Conservation (phyloP, 331 rosid genomes). For the Quercus lobata region DNA sequence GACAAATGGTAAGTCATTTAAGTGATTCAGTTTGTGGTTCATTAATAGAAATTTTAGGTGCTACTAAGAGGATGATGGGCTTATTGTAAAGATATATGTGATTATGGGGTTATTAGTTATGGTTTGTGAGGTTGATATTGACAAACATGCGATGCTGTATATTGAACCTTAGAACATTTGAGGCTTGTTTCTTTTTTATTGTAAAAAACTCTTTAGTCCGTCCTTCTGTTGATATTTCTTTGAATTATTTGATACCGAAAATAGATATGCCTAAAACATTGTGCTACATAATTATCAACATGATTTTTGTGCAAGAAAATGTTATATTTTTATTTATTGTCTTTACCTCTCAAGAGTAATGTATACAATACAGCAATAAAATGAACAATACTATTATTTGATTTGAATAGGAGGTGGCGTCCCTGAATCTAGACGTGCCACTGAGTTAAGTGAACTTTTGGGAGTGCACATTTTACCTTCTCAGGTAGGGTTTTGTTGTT, state of each 20-base stretch:
- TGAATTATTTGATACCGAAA: neutral
- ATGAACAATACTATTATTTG: neutral
- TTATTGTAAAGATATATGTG: neutral
- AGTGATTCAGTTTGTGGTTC: neutral
- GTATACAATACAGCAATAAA: neutral
- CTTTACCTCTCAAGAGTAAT: neutral
- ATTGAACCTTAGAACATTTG: neutral
- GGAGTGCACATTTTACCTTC: constrained; percentile 61
- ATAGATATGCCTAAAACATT: neutral
- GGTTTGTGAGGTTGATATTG: neutral
- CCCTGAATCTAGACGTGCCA: constrained; percentile 82
- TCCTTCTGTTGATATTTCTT: neutral
- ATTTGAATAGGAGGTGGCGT: constrained; percentile 67
- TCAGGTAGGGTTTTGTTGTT: constrained; percentile 50
- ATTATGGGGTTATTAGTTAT: neutral
- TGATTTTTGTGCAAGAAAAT: neutral
- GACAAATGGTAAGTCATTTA: constrained; percentile 67
- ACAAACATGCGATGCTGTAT: accelerated
- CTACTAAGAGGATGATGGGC: too few relatives aligned
- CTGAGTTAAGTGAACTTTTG: constrained; percentile 61
- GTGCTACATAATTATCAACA: neutral
- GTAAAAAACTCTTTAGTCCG: neutral
- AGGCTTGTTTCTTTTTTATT: neutral
- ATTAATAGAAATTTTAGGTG: neutral
- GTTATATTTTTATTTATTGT: neutral